Conservation (phyloP, 2,329 filamentous ascomycete genomes). For the Fusarium tanahbumbuense region DNA sequence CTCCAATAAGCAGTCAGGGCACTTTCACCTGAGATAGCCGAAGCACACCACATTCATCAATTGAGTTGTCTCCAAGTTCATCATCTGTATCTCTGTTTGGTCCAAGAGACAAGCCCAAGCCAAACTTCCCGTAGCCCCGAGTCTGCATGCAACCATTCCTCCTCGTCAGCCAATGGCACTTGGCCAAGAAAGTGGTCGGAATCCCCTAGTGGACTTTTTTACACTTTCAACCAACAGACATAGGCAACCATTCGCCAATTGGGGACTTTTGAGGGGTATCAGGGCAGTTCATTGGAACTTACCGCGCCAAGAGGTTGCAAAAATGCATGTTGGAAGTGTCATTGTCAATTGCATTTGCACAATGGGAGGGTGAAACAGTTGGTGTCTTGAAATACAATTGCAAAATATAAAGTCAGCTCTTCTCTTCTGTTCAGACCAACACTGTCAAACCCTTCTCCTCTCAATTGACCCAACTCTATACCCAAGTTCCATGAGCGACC, state of each 20-base stretch:
- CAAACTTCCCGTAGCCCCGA: slow-evolving; percentile 11
- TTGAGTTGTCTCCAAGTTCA: slow-evolving; percentile 17
- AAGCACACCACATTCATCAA: slow-evolving; percentile 5
- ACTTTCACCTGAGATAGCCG: slow-evolving; percentile 14
- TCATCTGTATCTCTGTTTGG: slow-evolving; percentile 1
- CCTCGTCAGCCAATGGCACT: too few species aligned
- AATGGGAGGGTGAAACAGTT: slow-evolving; percentile 12
- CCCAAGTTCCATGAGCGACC: slow-evolving; percentile 24
- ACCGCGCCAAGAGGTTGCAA: slow-evolving; percentile 1
- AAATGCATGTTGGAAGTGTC: slow-evolving; percentile 7
- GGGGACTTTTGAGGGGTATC: slow-evolving; percentile 27
- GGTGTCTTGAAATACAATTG: not conserved
- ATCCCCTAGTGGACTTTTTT: slow-evolving; percentile 34
- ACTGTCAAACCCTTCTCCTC: not conserved
- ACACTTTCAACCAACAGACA: slow-evolving; percentile 36
- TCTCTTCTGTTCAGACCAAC: not conserved
- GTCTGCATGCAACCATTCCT: slow-evolving; percentile 26
- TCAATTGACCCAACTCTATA: not conserved
- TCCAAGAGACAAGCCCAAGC: slow-evolving; percentile 3
- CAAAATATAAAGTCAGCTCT: slow-evolving; percentile 21
- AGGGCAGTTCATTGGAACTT: slow-evolving; percentile 21
- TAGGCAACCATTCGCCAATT: slow-evolving; percentile 26
- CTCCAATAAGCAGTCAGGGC: slow-evolving; percentile 19
- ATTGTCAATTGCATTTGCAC: not conserved
- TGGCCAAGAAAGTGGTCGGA: slow-evolving; percentile 26